A percentile compares a stretch with the other conserved stretches of the same genome.
These are phyloP conservation scores for Triangularia setosa DNA, from an alignment of 2,329 filamentous ascomycete genomes.

Conservation along the genomic window DNA sequence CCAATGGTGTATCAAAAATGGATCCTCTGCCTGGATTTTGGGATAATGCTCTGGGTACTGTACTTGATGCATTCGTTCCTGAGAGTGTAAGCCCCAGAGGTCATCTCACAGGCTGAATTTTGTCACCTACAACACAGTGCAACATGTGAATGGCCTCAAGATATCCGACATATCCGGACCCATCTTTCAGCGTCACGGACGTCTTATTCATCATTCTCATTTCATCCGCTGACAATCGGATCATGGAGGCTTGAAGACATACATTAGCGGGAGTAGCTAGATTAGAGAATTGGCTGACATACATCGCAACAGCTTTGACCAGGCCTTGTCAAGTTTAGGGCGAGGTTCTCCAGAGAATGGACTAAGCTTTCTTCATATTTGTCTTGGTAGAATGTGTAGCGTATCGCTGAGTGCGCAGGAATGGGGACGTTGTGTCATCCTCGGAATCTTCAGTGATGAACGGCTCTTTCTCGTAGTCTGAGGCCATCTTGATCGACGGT, in stretches of 20 bases:
- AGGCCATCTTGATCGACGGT: background rate
- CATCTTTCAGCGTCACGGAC: background rate
- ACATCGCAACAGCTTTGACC: background rate
- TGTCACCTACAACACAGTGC: background rate
- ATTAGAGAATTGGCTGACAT: background rate
- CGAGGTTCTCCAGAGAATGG: background rate
- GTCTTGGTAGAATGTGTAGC: background rate
- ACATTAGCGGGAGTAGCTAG: background rate
- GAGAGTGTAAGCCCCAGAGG: background rate
- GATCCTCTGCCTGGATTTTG: background rate
- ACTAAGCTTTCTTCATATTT: background rate
- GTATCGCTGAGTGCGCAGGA: background rate
- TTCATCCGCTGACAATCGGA: background rate
- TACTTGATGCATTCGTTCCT: background rate
- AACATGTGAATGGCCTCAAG: slow-evolving; percentile 5
- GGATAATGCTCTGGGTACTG: background rate
- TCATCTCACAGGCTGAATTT: too few species aligned
- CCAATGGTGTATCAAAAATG: background rate
- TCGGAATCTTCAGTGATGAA: background rate
- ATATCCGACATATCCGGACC: slow-evolving; percentile 1
- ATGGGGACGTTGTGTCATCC: background rate
- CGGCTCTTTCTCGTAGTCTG: background rate
- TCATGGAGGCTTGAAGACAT: background rate
- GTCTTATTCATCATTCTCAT: slow-evolving; percentile 3
- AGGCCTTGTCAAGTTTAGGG: background rate